A percentile compares a stretch with the other conserved stretches of the same genome.
phyloP scores from a whole-genome alignment of 2,329 filamentous ascomycete genomes.

The Fusarium burgessii region DNA sequence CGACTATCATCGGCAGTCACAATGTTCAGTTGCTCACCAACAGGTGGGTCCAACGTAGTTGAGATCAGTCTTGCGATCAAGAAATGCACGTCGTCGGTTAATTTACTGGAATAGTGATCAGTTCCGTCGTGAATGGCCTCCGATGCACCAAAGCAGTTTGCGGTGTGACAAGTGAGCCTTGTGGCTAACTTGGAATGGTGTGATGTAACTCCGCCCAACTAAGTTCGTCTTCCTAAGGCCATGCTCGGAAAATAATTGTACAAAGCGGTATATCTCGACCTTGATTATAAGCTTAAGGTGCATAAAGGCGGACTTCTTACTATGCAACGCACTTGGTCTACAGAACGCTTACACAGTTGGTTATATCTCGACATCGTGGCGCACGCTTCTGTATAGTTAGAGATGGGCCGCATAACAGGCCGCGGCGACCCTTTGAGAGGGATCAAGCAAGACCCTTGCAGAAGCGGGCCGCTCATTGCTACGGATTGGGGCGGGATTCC shows the following conservation, averaged over 20 bases:
- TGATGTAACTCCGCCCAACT: conserved; percentile 38
- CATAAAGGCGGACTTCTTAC: background rate
- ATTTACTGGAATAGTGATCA: conserved; percentile 1
- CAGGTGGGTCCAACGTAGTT: background rate
- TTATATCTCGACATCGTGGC: conserved; percentile 26
- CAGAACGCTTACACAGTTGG: conserved; percentile 16
- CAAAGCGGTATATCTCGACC: background rate
- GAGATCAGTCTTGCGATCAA: conserved; percentile 14
- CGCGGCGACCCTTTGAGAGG: conserved; percentile 34
- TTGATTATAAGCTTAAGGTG: background rate
- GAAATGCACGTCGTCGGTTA: conserved; percentile 13
- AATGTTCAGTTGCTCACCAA: background rate
- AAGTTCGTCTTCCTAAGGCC: conserved; percentile 5
- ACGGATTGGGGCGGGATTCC: conserved; percentile 35
- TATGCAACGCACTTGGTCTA: background rate
- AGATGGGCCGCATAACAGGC: conserved; percentile 42
- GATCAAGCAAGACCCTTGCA: conserved; percentile 40
- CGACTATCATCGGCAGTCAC: background rate
- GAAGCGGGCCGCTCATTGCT: conserved; percentile 44
- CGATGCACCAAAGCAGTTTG: conserved; percentile 29
- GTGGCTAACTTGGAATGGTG: conserved; percentile 41
- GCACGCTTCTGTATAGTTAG: conserved; percentile 20
- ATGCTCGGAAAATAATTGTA: too few relatives aligned
- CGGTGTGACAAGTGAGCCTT: conserved; percentile 37
- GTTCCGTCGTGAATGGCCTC: conserved; percentile 6